These are phyloP conservation scores for Xylaria sp. DNA, from an alignment of 2,329 filamentous ascomycete species.

Conservation along the genomic window DNA sequence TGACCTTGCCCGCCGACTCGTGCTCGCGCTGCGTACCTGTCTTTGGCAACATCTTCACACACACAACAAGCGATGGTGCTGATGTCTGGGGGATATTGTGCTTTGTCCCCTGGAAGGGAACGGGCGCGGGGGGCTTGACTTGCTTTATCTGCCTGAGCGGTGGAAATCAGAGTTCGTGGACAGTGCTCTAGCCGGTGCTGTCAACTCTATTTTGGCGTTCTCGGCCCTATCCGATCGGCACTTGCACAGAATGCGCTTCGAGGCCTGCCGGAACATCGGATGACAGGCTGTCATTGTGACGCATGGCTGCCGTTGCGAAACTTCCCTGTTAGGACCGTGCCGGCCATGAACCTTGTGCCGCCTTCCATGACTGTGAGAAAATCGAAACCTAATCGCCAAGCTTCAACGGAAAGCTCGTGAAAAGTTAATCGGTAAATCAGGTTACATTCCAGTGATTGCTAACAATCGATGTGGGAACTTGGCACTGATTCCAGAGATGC, in stretches of 20 bases:
- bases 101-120: not conserved
- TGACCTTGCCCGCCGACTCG: constrained; percentile 21
- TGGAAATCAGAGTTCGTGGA: constrained; percentile 9
- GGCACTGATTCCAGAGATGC: too few relatives aligned
- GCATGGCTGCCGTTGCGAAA: not conserved
- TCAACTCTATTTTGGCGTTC: constrained; percentile 22
- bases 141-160: constrained; percentile 10
- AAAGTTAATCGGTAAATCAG: not conserved
- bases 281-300: constrained; percentile 23
- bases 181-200: constrained; percentile 10
- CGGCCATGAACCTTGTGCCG: not conserved
- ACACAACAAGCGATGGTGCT: not conserved
- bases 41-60: not conserved
- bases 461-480: too few relatives aligned
- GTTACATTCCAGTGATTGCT: too few relatives aligned
- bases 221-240: constrained; percentile 12
- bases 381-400: too few relatives aligned
- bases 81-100: not conserved
- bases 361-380: not conserved
- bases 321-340: not conserved
- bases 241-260: constrained; percentile 12
- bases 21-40: constrained; percentile 3
- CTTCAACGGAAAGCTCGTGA: too few relatives aligned
- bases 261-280: constrained; percentile 7
- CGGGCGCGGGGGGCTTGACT: not conserved